Conservation (phyloP, 495 filamentous ascomycete species). For the Penicillium robsamsonii region DNA sequence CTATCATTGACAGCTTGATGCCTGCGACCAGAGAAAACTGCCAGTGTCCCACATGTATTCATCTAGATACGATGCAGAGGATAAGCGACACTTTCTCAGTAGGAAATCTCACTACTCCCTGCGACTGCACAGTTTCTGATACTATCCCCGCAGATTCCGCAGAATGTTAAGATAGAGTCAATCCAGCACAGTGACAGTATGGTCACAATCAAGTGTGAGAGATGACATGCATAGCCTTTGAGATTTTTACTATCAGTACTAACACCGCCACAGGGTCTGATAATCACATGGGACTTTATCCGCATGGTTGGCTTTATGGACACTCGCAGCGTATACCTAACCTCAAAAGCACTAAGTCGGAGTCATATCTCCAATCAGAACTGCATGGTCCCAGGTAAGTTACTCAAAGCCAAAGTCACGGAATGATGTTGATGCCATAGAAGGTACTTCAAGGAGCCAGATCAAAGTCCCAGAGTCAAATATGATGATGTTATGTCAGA, state of each 20-base stretch:
- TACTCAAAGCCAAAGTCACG: neutral
- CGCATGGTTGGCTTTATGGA: constrained; percentile 45
- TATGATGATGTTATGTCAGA: constrained; percentile 61
- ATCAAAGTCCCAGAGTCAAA: constrained; percentile 48
- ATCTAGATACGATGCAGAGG: constrained; percentile 75
- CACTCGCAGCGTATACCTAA: constrained; percentile 11
- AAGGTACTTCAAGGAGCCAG: constrained; percentile 30
- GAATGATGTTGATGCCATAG: neutral
- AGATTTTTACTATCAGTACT: constrained; percentile 3
- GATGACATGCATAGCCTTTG: neutral
- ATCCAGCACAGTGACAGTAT: constrained; percentile 13
- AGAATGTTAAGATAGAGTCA: constrained; percentile 44
- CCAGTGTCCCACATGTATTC: constrained; percentile 68
- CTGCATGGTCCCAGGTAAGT: neutral
- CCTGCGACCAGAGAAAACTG: constrained; percentile 69
- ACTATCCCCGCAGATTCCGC: constrained; percentile 43
- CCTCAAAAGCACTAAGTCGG: neutral
- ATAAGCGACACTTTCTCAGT: constrained; percentile 69
- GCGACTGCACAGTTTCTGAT: neutral
- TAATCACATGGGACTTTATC: constrained; percentile 57
- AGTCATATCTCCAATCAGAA: neutral
- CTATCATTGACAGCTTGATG: neutral
- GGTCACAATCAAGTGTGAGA: constrained; percentile 33
- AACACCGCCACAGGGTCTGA: constrained; percentile 38
- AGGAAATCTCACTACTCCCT: constrained; percentile 14